Conservation (phyloP, 208 protist genomes). For the Naegleria lovaniensis region DNA sequence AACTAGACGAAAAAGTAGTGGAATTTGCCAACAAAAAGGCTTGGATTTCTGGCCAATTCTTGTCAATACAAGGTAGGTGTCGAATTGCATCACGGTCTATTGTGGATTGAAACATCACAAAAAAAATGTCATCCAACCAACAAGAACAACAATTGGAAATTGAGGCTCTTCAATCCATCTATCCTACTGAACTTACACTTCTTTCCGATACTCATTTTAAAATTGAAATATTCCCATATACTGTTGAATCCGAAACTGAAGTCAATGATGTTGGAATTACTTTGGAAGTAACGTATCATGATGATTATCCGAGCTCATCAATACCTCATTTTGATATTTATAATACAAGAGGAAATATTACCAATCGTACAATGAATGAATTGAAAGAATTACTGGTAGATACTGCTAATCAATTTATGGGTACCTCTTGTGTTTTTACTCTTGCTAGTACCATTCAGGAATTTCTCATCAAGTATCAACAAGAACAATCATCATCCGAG, state of each 20-base stretch:
- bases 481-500: not conserved
- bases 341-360: not conserved
- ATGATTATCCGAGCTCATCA: not conserved
- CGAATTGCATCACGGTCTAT: no score
- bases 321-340: not conserved
- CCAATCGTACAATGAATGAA: not conserved
- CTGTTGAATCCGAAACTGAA: not conserved
- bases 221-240: conserved; percentile 7
- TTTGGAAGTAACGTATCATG: not conserved
- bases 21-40: no score
- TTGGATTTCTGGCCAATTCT: no score
- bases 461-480: not conserved
- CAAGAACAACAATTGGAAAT: not conserved
- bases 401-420: not conserved
- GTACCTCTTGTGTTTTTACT: not conserved
- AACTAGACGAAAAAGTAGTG: no score
- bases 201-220: not conserved
- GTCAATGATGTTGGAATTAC: not conserved
- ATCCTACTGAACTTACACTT: not conserved
- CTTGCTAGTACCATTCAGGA: not conserved
- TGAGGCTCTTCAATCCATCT: not conserved
- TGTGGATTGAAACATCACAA: no score
- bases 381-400: not conserved
- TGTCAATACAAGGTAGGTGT: no score
- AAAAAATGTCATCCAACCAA: not conserved